Evolutionary conservation across 768 basidiomycete species (phyloP).

Genomic region (Mycena amicta): DNA sequence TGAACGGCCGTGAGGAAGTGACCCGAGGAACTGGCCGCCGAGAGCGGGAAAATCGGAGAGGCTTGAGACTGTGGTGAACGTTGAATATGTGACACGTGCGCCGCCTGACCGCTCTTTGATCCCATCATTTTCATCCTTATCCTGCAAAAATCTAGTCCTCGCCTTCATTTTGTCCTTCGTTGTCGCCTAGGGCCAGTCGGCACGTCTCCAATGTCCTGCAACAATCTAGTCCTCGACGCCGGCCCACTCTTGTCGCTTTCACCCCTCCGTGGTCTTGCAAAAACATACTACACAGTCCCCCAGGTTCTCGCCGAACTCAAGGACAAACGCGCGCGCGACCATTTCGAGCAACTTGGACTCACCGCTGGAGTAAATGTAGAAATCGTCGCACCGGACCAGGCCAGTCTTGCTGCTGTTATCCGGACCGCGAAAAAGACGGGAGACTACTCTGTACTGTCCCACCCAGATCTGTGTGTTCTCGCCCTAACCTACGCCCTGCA

Average conservation of each 20-base stretch:
- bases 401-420: slow-evolving; percentile 77
- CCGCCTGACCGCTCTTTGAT: no score
- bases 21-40: neutral
- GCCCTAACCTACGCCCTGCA: slow-evolving; percentile 86
- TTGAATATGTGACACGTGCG: no score
- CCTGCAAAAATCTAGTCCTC: no score
- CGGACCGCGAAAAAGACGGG: slow-evolving; percentile 94
- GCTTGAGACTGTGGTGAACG: no score
- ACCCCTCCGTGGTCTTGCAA: slow-evolving; percentile 86
- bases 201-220: slow-evolving; percentile 56
- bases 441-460: slow-evolving; percentile 90
- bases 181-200: no score
- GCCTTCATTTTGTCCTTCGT: no score
- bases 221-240: slow-evolving; percentile 88
- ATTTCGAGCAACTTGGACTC: slow-evolving; percentile 79
- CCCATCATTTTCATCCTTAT: no score
- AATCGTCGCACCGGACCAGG: slow-evolving; percentile 68
- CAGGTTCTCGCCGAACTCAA: slow-evolving; percentile 89
- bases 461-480: slow-evolving; percentile 87
- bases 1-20: slow-evolving; percentile 7
- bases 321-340: slow-evolving; percentile 84
- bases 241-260: slow-evolving; percentile 89
- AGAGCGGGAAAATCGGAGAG: neutral
- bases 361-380: slow-evolving; percentile 75
- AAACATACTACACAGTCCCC: slow-evolving; percentile 84